Conservation (phyloP, 2,329 filamentous ascomycete species). For the Chaetomiaceae sp. region DNA sequence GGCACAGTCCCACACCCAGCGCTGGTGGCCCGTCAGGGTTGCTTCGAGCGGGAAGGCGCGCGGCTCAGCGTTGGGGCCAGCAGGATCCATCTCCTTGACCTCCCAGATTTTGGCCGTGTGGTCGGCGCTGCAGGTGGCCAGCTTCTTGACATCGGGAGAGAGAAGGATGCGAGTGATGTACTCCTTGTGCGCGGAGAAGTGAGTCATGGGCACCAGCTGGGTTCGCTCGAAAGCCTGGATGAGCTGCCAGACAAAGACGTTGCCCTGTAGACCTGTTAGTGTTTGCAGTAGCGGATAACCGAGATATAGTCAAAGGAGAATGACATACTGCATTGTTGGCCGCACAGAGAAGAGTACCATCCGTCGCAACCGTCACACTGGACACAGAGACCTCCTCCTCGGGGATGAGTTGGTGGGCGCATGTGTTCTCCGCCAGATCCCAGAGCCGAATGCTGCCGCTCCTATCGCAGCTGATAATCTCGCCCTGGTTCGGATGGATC, state of each 20-base stretch:
- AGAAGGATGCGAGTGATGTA: slow-evolving; percentile 90
- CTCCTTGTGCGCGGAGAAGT: slow-evolving; percentile 85
- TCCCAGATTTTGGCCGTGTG: slow-evolving; percentile 97
- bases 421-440: slow-evolving; percentile 96
- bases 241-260: slow-evolving; percentile 96
- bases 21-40: slow-evolving; percentile 82
- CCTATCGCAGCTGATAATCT: slow-evolving; percentile 94
- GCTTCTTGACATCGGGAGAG: slow-evolving; percentile 88
- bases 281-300: neutral
- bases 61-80: slow-evolving; percentile 33
- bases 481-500: slow-evolving; percentile 98
- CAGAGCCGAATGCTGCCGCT: slow-evolving; percentile 90
- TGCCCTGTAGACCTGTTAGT: slow-evolving; percentile 57
- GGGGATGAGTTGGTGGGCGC: slow-evolving; percentile 91
- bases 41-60: slow-evolving; percentile 76
- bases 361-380: slow-evolving; percentile 92
- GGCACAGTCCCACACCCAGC: slow-evolving; percentile 97
- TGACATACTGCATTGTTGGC: slow-evolving; percentile 76
- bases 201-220: slow-evolving; percentile 78
- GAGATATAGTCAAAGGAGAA: neutral
- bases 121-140: slow-evolving; percentile 90
- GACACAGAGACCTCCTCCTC: slow-evolving; percentile 92
- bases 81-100: slow-evolving; percentile 64
- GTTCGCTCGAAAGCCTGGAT: slow-evolving; percentile 78
- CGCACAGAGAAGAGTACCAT: slow-evolving; percentile 87